These are phyloP conservation scores for Venturia effusa DNA, from an alignment of 2,329 filamentous ascomycete species.

Conservation along the genomic window DNA sequence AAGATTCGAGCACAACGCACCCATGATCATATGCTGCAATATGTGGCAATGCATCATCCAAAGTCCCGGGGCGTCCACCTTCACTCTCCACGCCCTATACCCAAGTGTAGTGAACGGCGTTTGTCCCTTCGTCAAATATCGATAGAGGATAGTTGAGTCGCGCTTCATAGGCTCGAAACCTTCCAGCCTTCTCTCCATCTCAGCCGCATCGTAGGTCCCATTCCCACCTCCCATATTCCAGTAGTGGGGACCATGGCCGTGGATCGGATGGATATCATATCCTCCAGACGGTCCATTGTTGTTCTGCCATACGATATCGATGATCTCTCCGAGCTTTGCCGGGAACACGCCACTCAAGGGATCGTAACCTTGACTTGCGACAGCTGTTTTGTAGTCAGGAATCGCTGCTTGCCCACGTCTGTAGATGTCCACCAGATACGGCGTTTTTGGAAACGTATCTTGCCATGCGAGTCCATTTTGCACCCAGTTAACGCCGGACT, in stretches of 20 bases:
- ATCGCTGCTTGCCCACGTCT: constrained; percentile 32
- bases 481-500: constrained; percentile 15
- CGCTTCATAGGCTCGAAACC: constrained; percentile 30
- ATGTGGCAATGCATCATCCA: constrained; percentile 56
- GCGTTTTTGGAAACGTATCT: constrained; percentile 18
- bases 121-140: constrained; percentile 37
- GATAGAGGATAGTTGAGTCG: constrained; percentile 45
- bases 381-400: constrained; percentile 42
- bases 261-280: constrained; percentile 42
- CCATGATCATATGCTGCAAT: constrained; percentile 48
- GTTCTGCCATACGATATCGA: constrained; percentile 42
- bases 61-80: constrained; percentile 41
- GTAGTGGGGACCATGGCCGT: constrained; percentile 44
- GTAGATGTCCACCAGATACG: constrained; percentile 45
- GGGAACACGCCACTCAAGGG: constrained; percentile 40
- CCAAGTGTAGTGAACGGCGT: constrained; percentile 34
- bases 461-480: constrained; percentile 17
- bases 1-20: constrained; percentile 14
- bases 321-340: constrained; percentile 43
- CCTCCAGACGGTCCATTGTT: constrained; percentile 26
- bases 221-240: constrained; percentile 44
- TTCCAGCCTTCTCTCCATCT: constrained; percentile 35
- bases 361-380: constrained; percentile 44
- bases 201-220: constrained; percentile 40
- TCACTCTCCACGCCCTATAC: constrained; percentile 51